Conservation (phyloP, 371 early-diverging fungal species). For the Rhizopus microsporus region DNA sequence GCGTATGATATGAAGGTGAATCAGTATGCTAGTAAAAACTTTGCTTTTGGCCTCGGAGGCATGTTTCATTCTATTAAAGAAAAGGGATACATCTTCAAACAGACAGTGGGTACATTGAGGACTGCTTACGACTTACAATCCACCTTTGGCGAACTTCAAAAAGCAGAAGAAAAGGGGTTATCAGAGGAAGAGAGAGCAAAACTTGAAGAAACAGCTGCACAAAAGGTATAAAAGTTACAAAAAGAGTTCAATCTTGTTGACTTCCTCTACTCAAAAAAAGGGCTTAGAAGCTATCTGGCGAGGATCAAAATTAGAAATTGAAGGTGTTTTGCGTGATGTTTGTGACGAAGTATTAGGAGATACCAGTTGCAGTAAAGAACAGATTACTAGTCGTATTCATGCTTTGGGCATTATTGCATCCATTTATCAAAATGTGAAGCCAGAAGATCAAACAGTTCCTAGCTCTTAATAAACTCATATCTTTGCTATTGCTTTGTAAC, state of each 20-base stretch:
- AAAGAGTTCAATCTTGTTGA: not conserved
- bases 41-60: conserved; percentile 74
- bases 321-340: conserved; percentile 87
- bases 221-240: conserved; percentile 43
- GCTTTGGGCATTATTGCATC: conserved; percentile 76
- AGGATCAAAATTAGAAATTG: conserved; percentile 93
- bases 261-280: conserved; percentile 23
- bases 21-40: conserved; percentile 74
- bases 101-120: conserved; percentile 87
- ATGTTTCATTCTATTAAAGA: conserved; percentile 72
- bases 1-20: conserved; percentile 87
- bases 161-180: conserved; percentile 81
- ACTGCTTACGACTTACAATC: conserved; percentile 91
- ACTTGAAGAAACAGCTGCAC: conserved; percentile 77
- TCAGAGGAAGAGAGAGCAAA: conserved; percentile 61
- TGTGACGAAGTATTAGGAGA: conserved; percentile 86
- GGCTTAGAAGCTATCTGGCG: conserved; percentile 95
- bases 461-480: not conserved
- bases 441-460: conserved; percentile 28
- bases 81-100: conserved; percentile 83
- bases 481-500: not conserved
- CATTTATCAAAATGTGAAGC: conserved; percentile 55
- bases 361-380: conserved; percentile 50
- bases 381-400: conserved; percentile 60
- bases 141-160: conserved; percentile 81